Evolutionary conservation across 108 stramenopile species (phyloP).

Genomic region (Nitzschia sp.): DNA sequence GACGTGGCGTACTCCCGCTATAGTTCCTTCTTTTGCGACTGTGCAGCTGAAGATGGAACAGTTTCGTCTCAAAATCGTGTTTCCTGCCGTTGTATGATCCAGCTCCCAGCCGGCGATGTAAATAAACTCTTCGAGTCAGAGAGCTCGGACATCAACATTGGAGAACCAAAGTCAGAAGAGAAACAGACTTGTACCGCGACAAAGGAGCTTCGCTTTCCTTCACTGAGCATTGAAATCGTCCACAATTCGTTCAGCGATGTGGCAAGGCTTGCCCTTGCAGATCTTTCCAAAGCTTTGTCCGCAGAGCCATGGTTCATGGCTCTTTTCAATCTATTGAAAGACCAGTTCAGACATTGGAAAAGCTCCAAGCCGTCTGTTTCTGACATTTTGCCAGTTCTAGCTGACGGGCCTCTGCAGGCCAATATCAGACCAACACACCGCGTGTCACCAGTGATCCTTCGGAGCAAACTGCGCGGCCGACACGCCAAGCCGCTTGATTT

Average conservation of each 20-base stretch:
- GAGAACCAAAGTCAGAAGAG: neutral
- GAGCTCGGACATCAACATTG: neutral
- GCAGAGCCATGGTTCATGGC: slow-evolving; percentile 12
- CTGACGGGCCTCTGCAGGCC: neutral
- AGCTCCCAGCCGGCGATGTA: slow-evolving; percentile 35
- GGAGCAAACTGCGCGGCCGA: slow-evolving; percentile 15
- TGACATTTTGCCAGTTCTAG: neutral
- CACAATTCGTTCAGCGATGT: slow-evolving; percentile 1
- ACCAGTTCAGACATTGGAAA: slow-evolving; percentile 19
- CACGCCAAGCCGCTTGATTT: slow-evolving; percentile 36
- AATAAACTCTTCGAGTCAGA: slow-evolving; percentile 29
- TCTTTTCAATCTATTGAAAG: slow-evolving; percentile 2
- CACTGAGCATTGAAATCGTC: slow-evolving; percentile 13
- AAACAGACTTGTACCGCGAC: neutral
- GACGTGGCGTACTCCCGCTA: slow-evolving; percentile 82
- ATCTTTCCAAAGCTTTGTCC: neutral
- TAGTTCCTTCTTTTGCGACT: slow-evolving; percentile 88
- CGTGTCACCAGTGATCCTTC: neutral
- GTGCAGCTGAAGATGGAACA: slow-evolving; percentile 64
- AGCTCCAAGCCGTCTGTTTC: neutral
- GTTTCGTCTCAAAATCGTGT: slow-evolving; percentile 26
- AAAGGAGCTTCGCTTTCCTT: neutral
- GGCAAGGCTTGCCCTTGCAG: neutral
- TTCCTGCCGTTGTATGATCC: slow-evolving; percentile 68
- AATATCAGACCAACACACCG: neutral